Evolutionary conservation across 192 early-diverging fungal genomes (phyloP).

Genomic region (Backusella macrospora): DNA sequence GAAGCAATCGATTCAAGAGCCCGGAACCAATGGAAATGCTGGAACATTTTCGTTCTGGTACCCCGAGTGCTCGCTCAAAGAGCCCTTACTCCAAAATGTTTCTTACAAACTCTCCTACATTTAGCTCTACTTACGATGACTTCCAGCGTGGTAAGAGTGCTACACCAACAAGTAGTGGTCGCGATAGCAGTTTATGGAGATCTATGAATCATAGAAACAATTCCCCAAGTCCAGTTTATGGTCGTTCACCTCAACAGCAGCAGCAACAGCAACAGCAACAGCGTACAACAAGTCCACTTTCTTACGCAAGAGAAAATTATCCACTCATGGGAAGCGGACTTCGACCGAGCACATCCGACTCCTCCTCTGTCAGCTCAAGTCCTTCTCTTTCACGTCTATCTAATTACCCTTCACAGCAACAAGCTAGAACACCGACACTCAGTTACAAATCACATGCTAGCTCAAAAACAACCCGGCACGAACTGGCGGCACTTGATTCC

Average conservation of each 20-base stretch:
- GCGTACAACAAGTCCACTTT: constrained; percentile 25
- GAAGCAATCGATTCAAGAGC: constrained; percentile 24
- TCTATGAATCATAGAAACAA: constrained; percentile 9
- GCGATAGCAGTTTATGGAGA: constrained; percentile 29
- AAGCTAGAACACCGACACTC: neutral
- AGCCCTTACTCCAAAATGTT: constrained; percentile 25
- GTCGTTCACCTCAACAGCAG: neutral
- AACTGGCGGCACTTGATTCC: constrained; percentile 19
- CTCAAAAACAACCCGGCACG: constrained; percentile 7
- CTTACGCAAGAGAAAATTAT: neutral
- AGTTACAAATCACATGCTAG: constrained; percentile 20
- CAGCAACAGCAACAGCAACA: constrained; percentile 23
- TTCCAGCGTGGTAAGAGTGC: constrained; percentile 19
- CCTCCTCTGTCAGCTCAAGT: constrained; percentile 18
- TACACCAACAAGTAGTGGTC: constrained; percentile 20
- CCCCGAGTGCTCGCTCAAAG: constrained; percentile 1
- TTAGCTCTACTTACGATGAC: constrained; percentile 24
- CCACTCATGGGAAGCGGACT: constrained; percentile 6
- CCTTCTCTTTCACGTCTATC: neutral
- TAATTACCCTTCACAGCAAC: neutral
- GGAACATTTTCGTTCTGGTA: neutral
- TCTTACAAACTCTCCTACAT: neutral
- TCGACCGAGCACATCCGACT: constrained; percentile 26
- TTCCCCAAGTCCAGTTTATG: constrained; percentile 31
- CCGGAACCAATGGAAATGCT: constrained; percentile 30